These are phyloP conservation scores for Hypsizygus marmoreus DNA, from an alignment of 768 basidiomycete genomes.

Conservation along the genomic window DNA sequence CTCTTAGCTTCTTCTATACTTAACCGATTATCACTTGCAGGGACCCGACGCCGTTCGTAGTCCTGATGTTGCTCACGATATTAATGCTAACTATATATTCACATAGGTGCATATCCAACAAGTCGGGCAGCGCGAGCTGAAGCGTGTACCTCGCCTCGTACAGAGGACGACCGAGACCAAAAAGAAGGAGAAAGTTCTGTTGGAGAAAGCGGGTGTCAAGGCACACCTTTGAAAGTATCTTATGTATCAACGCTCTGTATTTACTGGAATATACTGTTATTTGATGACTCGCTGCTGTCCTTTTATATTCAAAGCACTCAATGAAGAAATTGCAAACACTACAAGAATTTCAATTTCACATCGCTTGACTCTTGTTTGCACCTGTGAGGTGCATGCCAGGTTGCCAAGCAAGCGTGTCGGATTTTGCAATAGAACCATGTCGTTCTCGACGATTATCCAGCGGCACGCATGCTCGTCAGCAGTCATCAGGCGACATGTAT, in stretches of 20 bases:
- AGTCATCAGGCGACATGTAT: slow-evolving; percentile 18
- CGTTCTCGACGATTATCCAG: slow-evolving; percentile 14
- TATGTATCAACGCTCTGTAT: slow-evolving; percentile 31
- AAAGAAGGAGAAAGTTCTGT: slow-evolving; percentile 60
- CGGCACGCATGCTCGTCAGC: slow-evolving; percentile 8
- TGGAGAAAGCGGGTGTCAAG: slow-evolving; percentile 63
- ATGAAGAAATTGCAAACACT: too few relatives aligned
- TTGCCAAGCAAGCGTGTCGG: background rate
- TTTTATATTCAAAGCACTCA: background rate
- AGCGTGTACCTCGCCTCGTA: slow-evolving; percentile 64
- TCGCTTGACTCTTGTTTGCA: slow-evolving; percentile 8
- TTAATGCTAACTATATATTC: slow-evolving; percentile 16
- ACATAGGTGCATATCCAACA: slow-evolving; percentile 89
- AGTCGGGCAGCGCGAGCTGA: slow-evolving; percentile 87
- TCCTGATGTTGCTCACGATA: slow-evolving; percentile 1
- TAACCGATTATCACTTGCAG: slow-evolving; percentile 32
- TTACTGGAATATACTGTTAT: background rate
- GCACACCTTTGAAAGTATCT: too few relatives aligned
- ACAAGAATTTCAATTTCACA: too few relatives aligned
- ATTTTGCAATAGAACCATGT: slow-evolving; percentile 13
- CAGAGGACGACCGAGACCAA: slow-evolving; percentile 55
- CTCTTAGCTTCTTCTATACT: slow-evolving; percentile 5
- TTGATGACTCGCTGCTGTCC: too few relatives aligned
- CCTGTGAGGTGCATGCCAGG: background rate
- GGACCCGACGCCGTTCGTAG: slow-evolving; percentile 75